Evolutionary conservation across 805 yeast genomes (phyloP), one percentile per base, ranked within the genome.

Genomic region (Metschnikowia hibisci): DNA sequence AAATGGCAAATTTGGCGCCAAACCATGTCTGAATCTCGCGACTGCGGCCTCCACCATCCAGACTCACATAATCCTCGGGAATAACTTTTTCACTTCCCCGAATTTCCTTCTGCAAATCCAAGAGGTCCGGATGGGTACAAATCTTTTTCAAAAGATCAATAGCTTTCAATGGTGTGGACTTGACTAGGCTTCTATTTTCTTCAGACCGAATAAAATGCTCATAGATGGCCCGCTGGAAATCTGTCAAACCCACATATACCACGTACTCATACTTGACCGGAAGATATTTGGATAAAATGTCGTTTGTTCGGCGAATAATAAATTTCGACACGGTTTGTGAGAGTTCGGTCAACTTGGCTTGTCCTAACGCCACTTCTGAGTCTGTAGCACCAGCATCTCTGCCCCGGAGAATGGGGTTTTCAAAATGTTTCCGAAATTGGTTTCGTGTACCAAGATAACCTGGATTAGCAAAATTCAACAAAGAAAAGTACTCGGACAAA

Each of bases 231-330:
- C 70, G 66, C 63, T 93, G 99, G 64, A 90, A 74, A 0, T 87
- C 87, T 1, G 91, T 76, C 43, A 93, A 66, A 33, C 82, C 83
- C 47, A 93, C 89, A 62, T 91, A 93, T n/a, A 93, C 85, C 16
- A 93, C 98, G 63, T 93, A 96, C 62, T 93, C 99, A 60, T 89
- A 90, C 63, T 93, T 93, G 49, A 95, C 87, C 0, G 99, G 99
- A 46, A 93, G 72, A 58, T 93, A 93, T 63, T 93, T 91, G 25
- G 96, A 84, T 43, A 93, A 70, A 54, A 93, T 87, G 62, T 93
- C 99, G 66, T 93, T 93, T 0, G 98, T 89, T 58, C 99, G 80
- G 60, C 99, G 77, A 46, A 93, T 93, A 60, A 93, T 93, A 61
- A 91, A 91, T 53, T 81, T 84, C 27, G 90, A 85, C 2, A 93